These are phyloP conservation scores for Aspergillus panamensis DNA, from an alignment of 495 filamentous ascomycete species.

Conservation along the genomic window DNA sequence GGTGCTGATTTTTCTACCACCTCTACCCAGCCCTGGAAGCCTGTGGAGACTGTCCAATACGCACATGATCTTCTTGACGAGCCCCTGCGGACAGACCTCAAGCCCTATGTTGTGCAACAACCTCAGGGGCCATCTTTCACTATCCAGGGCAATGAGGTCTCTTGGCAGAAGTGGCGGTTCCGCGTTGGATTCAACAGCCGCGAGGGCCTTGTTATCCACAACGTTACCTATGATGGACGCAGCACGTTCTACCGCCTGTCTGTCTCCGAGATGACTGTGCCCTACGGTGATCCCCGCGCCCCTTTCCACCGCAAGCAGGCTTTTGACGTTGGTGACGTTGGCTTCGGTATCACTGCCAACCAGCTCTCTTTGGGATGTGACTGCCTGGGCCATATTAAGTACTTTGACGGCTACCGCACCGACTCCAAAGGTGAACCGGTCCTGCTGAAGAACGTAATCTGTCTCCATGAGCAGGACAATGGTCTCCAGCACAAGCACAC, in stretches of 20 bases:
- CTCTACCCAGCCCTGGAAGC: constrained; percentile 44
- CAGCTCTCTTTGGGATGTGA: constrained; percentile 67
- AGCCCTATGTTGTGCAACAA: constrained; percentile 73
- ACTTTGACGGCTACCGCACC: constrained; percentile 57
- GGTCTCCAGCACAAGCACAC: constrained; percentile 69
- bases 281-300: constrained; percentile 59
- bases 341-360: constrained; percentile 63
- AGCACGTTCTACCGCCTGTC: constrained; percentile 70
- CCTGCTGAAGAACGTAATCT: constrained; percentile 57
- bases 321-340: constrained; percentile 70
- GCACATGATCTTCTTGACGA: constrained; percentile 41
- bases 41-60: constrained; percentile 52
- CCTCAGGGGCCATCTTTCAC: constrained; percentile 74
- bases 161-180: constrained; percentile 70
- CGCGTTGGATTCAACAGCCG: constrained; percentile 62
- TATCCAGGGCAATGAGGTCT: constrained; percentile 35
- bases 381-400: constrained; percentile 65
- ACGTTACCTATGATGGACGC: constrained; percentile 67
- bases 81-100: constrained; percentile 56
- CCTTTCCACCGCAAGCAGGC: constrained; percentile 69
- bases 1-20: constrained; percentile 31
- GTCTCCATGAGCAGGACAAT: constrained; percentile 67
- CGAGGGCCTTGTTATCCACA: constrained; percentile 61
- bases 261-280: constrained; percentile 77
- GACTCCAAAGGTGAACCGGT: constrained; percentile 51